Evolutionary conservation across 2,329 filamentous ascomycete genomes (phyloP), one percentile per base, ranked within the genome.

Genomic region (Tolypocladium guangdongense): DNA sequence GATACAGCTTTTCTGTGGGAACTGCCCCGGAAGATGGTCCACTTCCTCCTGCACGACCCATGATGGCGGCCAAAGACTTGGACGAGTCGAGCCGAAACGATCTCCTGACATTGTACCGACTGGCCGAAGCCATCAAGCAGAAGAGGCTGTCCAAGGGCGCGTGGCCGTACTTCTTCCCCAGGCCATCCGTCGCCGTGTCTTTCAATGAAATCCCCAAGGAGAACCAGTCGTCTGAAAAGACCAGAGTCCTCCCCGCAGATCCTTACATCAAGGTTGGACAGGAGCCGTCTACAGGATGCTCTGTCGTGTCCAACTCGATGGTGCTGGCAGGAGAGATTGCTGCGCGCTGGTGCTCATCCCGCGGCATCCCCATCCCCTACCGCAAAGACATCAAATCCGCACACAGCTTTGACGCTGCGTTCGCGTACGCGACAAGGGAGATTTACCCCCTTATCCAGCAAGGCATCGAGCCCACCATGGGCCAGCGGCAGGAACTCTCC

Each of bases 281-380:
- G 36, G 64, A 66, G 20, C 48, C 58, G 2, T 69, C 65, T 10
- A 65, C 56, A 6, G 65, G 63, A 32, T 66, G 64, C 46, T 66
- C 66, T 0, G 59, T 72, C 4, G 71, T 74, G 12, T 59, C 66
- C 49, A 70, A 66, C 48, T 63, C 66, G 39, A 87, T 87, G 84
- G 72, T 80, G 38, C 71, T 85, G 4, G 83, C 81, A 14, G 81
- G 81, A 52, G 75, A 84, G 60, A 69, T 84, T 30, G 81, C 79
- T 38, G 83, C 82, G 22, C 71, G 70, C 33, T 87, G 81, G 80
- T 84, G 81, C 61, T 62, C 72, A 48, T 73, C 75, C 24, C 77
- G 82, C 50, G 68, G 71, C 22, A 78, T 87, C 51, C 77, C 82
- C 37, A 72, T 82, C 32, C 80, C 82, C 8, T 87, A 79, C 66